phyloP scores from a whole-genome alignment of 441 rosid genomes.

The Bruguiera hainesii region DNA sequence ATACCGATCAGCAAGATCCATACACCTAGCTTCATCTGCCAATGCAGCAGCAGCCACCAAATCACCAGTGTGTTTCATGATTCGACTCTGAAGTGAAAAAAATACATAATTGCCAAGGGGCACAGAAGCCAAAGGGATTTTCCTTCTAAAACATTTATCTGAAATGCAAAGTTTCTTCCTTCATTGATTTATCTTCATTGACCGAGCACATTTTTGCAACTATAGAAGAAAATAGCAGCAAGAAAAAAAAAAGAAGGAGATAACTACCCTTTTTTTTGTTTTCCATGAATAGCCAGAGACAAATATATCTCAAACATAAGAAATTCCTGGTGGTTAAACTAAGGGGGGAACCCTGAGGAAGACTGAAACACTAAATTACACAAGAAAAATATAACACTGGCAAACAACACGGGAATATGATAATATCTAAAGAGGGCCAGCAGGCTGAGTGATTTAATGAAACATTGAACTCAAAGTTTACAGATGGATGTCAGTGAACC shows the following conservation, averaged over 20 bases:
- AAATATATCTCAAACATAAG: too few species aligned
- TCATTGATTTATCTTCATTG: not conserved
- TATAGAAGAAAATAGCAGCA: not conserved
- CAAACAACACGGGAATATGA: not conserved
- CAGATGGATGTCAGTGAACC: slow-evolving; percentile 45
- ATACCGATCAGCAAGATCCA: slow-evolving; percentile 98
- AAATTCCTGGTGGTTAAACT: too few species aligned
- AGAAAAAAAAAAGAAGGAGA: not conserved
- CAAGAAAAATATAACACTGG: not conserved
- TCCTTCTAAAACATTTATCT: too few species aligned
- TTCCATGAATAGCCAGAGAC: not conserved
- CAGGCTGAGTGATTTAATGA: not conserved
- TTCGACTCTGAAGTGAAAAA: slow-evolving; percentile 64
- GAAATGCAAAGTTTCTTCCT: too few species aligned
- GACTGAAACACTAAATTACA: too few species aligned
- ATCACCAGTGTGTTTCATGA: slow-evolving; percentile 99
- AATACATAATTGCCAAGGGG: not conserved
- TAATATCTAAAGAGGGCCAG: not conserved
- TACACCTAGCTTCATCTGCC: slow-evolving; percentile 99
- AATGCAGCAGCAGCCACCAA: slow-evolving; percentile 87
- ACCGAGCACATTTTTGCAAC: not conserved
- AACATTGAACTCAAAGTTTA: not conserved
- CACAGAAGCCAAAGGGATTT: too few species aligned
- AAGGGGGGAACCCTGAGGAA: too few species aligned
- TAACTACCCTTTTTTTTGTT: not conserved